Evolutionary conservation across 768 basidiomycete species (phyloP).

Genomic region (Agrocybe pediades): DNA sequence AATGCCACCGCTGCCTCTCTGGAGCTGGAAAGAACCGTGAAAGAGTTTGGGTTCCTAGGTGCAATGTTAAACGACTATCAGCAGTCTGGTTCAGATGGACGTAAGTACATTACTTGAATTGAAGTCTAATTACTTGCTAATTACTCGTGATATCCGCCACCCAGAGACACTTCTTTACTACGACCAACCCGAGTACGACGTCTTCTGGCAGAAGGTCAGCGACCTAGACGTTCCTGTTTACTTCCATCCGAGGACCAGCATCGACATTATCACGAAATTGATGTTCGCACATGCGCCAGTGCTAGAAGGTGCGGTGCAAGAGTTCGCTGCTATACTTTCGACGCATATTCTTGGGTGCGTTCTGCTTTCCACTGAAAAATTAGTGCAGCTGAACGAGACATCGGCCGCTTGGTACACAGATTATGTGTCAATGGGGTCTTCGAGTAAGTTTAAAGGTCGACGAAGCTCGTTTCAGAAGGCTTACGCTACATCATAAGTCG

Average conservation of each 20-base stretch:
- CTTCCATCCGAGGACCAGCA: constrained; percentile 36
- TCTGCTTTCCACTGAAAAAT: not conserved
- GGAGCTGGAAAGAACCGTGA: constrained; percentile 39
- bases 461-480: not conserved
- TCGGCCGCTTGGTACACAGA: constrained; percentile 11
- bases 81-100: constrained; percentile 40
- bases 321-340: constrained; percentile 38
- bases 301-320: constrained; percentile 34
- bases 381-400: not conserved
- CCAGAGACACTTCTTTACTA: constrained; percentile 39
- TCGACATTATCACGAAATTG: constrained; percentile 24
- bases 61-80: constrained; percentile 48
- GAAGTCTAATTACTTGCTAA: not conserved
- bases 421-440: constrained; percentile 41
- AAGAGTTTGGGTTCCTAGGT: constrained; percentile 42
- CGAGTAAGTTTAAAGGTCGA: constrained; percentile 31
- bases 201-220: constrained; percentile 38
- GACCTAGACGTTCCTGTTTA: constrained; percentile 42
- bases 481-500: constrained; percentile 27
- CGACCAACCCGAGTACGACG: constrained; percentile 39
- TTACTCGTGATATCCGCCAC: not conserved
- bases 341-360: constrained; percentile 40
- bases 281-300: constrained; percentile 35
- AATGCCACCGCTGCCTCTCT: constrained; percentile 41
- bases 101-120: constrained; percentile 19